Evolutionary conservation across 192 early-diverging fungal species (phyloP), one percentile per base, ranked within the genome.

Genomic region (Linnemannia hyalina): DNA sequence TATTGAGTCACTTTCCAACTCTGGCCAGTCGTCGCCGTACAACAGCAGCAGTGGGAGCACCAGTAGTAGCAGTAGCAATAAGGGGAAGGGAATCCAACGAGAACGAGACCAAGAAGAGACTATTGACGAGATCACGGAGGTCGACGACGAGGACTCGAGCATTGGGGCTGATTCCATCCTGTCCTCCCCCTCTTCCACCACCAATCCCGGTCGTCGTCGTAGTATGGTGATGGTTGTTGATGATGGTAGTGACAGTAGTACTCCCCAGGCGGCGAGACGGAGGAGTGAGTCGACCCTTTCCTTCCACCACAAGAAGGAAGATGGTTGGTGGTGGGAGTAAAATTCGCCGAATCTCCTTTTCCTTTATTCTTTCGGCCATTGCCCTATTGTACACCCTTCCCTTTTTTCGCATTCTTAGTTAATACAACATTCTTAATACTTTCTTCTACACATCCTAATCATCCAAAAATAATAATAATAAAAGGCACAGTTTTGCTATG

Each of bases 241-340:
- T 65, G 60, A 29, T 63, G 29, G 60, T 32, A 26, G 26, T 32
- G 60, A 26, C 26, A 29, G 60, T 65, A 60, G 60, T 15, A 29
- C 2, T 11, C 11, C 13, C 60, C 2, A 13, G 26, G 26, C 13
- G 60, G 60, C 60, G 68, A 70, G 76, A 42, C 57, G 52, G 69
- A 55, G 52, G 69, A 36, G 46, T 10, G 77, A 78, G 68, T 70
- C 47, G 38, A 46, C 29, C 8, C 36, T 32, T 26, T 38, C 78
- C 16, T 23, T 32, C 29, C 60, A 65, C 29, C 29, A 65, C 60
- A 65, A 32, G 26, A 72, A 72, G 41, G 55, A 70, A 3, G 78
- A 80, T 35, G 70, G 70, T 7, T 80, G 81, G 74, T 76, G 81
- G 73, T 76, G 74, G 73, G 78, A 75, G 47, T 70, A 68, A 68